Conservation (phyloP, 2,329 filamentous ascomycete species). For the Aureobasidium namibiae region DNA sequence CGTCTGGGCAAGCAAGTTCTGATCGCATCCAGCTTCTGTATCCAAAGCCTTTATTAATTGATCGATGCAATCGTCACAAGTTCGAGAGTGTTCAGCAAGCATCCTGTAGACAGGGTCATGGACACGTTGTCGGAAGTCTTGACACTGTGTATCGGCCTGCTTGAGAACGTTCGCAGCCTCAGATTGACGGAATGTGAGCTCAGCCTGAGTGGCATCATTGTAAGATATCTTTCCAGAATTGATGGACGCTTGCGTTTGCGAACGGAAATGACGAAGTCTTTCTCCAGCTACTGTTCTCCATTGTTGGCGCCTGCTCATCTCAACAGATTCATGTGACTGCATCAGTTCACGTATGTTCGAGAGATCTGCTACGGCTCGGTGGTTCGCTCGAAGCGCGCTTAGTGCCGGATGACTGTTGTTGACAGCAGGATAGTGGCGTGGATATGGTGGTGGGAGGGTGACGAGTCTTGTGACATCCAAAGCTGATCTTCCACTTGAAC, state of each 20-base stretch:
- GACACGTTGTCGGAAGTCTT: slow-evolving; percentile 64
- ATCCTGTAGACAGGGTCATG: slow-evolving; percentile 78
- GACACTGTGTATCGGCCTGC: slow-evolving; percentile 54
- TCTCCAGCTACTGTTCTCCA: slow-evolving; percentile 20
- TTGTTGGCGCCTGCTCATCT: slow-evolving; percentile 24
- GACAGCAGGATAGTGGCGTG: slow-evolving; percentile 86
- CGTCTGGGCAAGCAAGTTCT: slow-evolving; percentile 70
- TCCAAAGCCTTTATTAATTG: slow-evolving; percentile 46
- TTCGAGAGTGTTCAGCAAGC: slow-evolving; percentile 64
- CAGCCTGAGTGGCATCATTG: slow-evolving; percentile 62
- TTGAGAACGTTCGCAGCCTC: slow-evolving; percentile 11
- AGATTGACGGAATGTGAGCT: slow-evolving; percentile 42
- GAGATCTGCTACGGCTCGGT: slow-evolving; percentile 63
- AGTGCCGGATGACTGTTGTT: slow-evolving; percentile 93
- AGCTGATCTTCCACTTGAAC: slow-evolving; percentile 14
- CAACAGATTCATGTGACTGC: neutral
- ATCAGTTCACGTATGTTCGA: slow-evolving; percentile 33
- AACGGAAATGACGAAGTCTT: slow-evolving; percentile 56
- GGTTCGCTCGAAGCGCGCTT: slow-evolving; percentile 63
- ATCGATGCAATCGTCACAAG: slow-evolving; percentile 69
- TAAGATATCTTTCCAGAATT: slow-evolving; percentile 66
- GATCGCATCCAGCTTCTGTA: neutral
- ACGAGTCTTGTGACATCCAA: slow-evolving; percentile 88
- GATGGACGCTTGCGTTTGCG: slow-evolving; percentile 66
- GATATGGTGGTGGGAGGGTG: slow-evolving; percentile 87